phyloP scores from a whole-genome alignment of 768 basidiomycete genomes.

The Clathrus columnatus region DNA sequence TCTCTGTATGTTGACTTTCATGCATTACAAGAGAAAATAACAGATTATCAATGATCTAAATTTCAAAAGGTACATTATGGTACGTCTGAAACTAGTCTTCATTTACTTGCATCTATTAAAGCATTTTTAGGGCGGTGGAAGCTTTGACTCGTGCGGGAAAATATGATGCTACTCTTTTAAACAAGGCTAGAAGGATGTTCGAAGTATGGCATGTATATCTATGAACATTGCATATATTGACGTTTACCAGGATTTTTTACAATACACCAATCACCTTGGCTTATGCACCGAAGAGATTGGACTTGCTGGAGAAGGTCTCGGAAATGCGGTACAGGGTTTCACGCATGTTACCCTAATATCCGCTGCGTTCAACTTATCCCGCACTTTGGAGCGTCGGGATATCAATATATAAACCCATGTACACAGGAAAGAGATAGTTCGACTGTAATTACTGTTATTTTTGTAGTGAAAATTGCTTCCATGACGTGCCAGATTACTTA shows the following conservation, averaged over 20 bases:
- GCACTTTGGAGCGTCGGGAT: slow-evolving; percentile 31
- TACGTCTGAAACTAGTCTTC: slow-evolving; percentile 22
- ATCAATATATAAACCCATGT: too few species aligned
- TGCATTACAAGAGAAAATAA: not conserved
- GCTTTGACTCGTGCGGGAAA: slow-evolving; percentile 83
- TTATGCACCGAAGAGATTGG: slow-evolving; percentile 83
- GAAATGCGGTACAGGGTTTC: slow-evolving; percentile 85
- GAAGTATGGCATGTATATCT: slow-evolving; percentile 57
- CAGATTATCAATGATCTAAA: not conserved
- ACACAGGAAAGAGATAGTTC: not conserved
- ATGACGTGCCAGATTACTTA: not conserved
- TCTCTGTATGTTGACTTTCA: slow-evolving; percentile 37
- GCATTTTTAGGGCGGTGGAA: slow-evolving; percentile 64
- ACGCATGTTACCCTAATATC: slow-evolving; percentile 87
- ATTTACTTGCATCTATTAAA: not conserved
- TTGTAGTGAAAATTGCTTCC: not conserved
- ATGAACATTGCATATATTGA: too few species aligned
- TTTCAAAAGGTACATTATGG: slow-evolving; percentile 51
- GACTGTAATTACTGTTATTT: not conserved
- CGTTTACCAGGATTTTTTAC: slow-evolving; percentile 75
- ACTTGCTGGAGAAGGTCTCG: slow-evolving; percentile 75
- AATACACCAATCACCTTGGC: slow-evolving; percentile 82
- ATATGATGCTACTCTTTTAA: slow-evolving; percentile 58
- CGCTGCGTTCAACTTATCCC: slow-evolving; percentile 74
- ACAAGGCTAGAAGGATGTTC: slow-evolving; percentile 75